These are phyloP conservation scores for Apiospora arundinis DNA, from an alignment of 2,329 filamentous ascomycete genomes.

Conservation along the genomic window DNA sequence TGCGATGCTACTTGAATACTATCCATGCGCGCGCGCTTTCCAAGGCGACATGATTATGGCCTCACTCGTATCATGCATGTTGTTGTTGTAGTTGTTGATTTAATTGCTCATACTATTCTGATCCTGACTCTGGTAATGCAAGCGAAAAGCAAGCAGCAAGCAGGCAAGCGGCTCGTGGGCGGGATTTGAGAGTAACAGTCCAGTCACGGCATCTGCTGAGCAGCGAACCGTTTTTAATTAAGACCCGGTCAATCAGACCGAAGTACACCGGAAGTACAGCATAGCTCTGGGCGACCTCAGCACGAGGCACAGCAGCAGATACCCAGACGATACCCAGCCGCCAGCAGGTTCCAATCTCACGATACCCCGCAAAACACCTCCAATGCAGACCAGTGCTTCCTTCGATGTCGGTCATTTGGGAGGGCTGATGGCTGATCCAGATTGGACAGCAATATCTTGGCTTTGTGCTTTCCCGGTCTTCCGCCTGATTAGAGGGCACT, in stretches of 20 bases:
- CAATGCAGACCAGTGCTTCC: background rate
- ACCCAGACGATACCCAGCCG: background rate
- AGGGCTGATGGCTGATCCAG: background rate
- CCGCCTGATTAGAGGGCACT: background rate
- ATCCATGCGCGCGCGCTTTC: background rate
- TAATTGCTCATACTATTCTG: background rate
- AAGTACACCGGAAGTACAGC: slow-evolving; percentile 11
- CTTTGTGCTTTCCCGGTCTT: background rate
- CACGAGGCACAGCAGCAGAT: slow-evolving; percentile 3
- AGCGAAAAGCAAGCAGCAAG: background rate
- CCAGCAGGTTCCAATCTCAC: slow-evolving; percentile 13
- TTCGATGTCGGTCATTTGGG: slow-evolving; percentile 12
- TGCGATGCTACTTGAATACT: background rate
- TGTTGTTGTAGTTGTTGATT: background rate
- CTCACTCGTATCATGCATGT: background rate
- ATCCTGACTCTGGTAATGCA: background rate
- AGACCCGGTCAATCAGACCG: slow-evolving; percentile 13
- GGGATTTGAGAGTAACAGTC: background rate
- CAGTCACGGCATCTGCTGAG: background rate
- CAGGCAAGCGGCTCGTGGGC: background rate
- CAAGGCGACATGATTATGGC: background rate
- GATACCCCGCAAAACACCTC: slow-evolving; percentile 17
- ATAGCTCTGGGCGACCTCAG: background rate
- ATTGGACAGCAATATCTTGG: background rate
- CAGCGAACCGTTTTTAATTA: slow-evolving; percentile 17